A percentile compares a stretch with the other conserved stretches of the same genome.
Evolutionary conservation across 768 basidiomycete species (phyloP).

Genomic region (Auriscalpium microsporum): DNA sequence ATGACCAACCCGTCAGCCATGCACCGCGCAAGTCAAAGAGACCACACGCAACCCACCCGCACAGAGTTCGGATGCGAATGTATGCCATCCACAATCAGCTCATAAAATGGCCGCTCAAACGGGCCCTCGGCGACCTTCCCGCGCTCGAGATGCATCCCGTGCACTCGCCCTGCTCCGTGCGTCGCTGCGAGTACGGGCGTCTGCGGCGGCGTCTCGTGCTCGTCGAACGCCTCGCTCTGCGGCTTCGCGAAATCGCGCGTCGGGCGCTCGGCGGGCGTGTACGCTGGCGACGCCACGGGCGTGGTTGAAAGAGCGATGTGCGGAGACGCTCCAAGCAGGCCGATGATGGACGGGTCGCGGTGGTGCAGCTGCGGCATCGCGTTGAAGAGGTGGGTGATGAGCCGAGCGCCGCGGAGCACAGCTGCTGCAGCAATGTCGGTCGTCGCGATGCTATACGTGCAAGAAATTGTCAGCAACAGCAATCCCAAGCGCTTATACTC

Average conservation of each 20-base stretch:
- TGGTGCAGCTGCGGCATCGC: conserved; percentile 89
- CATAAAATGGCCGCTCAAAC: conserved; percentile 74
- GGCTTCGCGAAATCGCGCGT: conserved; percentile 14
- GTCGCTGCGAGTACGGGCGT: conserved; percentile 30
- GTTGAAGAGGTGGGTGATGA: conserved; percentile 91
- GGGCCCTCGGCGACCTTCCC: conserved; percentile 36
- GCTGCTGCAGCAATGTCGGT: conserved; percentile 67
- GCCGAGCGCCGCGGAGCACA: conserved; percentile 63
- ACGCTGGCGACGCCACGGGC: conserved; percentile 19
- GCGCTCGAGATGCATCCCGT: conserved; percentile 35
- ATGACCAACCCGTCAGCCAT: not conserved
- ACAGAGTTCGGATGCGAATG: conserved; percentile 90
- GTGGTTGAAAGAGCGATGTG: conserved; percentile 39
- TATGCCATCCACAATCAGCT: conserved; percentile 84
- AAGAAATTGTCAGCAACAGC: not conserved
- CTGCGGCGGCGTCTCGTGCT: conserved; percentile 46
- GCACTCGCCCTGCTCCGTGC: not conserved
- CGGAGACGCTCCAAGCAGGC: conserved; percentile 73
- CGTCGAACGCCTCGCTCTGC: conserved; percentile 48
- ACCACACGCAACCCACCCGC: conserved; percentile 40
- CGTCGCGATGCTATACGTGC: conserved; percentile 52
- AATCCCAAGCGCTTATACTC: conserved; percentile 1
- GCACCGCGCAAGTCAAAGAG: not conserved
- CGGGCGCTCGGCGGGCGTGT: conserved; percentile 8
- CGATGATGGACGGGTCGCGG: conserved; percentile 86